Conservation (phyloP, 768 basidiomycete species). For the Boletus sp. region DNA sequence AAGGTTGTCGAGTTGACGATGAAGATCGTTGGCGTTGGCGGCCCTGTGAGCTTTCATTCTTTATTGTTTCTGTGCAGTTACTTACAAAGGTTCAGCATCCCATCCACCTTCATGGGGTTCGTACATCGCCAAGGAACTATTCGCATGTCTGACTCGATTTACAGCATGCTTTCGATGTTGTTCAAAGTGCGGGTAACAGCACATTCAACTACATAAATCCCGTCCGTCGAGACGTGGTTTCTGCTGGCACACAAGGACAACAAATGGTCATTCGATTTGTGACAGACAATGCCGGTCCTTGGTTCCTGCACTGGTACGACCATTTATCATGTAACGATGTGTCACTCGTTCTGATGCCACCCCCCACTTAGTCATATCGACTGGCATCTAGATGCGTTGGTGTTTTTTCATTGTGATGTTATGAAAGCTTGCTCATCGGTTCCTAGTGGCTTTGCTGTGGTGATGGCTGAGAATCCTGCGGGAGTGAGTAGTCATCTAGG, state of each 20-base stretch:
- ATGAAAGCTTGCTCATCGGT: not conserved
- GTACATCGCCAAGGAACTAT: not conserved
- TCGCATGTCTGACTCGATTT: not conserved
- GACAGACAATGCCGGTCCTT: conserved; percentile 63
- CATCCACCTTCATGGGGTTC: conserved; percentile 30
- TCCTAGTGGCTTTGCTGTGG: conserved; percentile 25
- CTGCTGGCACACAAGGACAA: conserved; percentile 31
- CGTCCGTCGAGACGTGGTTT: conserved; percentile 31
- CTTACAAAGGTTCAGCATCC: conserved; percentile 21
- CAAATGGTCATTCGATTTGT: conserved; percentile 52
- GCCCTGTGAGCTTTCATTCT: conserved; percentile 21
- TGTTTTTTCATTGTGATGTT: not conserved
- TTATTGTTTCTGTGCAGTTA: not conserved
- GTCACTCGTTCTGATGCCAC: not conserved
- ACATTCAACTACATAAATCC: conserved; percentile 36
- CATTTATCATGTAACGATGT: not conserved
- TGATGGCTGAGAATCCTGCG: conserved; percentile 24
- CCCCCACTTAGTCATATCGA: conserved; percentile 24
- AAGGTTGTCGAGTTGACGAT: conserved; percentile 30
- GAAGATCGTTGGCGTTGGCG: not conserved
- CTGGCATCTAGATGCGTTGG: conserved; percentile 28
- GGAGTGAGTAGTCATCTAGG: conserved; percentile 15
- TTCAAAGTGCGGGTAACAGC: conserved; percentile 28
- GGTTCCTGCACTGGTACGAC: conserved; percentile 42
- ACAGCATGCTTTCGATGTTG: conserved; percentile 36